Conservation (phyloP, 2,329 filamentous ascomycete genomes). For the Phyllosticta citribraziliensis region DNA sequence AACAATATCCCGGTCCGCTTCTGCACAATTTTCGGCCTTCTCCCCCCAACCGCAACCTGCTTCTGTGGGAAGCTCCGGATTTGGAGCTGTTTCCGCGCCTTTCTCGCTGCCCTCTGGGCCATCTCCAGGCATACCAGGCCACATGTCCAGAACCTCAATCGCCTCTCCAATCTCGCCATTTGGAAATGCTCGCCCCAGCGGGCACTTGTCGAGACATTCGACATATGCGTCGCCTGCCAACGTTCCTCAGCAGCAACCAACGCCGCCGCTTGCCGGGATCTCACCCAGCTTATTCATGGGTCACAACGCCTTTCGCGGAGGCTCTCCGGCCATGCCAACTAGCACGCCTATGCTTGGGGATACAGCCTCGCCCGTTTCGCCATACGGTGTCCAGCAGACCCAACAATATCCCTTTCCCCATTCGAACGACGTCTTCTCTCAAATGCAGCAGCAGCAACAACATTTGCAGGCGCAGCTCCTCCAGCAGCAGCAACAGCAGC, state of each 20-base stretch:
- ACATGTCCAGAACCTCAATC: conserved; percentile 52
- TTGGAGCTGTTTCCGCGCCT: conserved; percentile 20
- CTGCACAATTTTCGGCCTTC: conserved; percentile 66
- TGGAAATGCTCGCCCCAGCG: conserved; percentile 39
- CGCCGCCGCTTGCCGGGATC: conserved; percentile 40
- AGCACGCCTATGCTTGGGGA: conserved; percentile 29
- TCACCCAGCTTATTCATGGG: conserved; percentile 32
- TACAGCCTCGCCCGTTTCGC: conserved; percentile 46
- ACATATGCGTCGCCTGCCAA: conserved; percentile 60
- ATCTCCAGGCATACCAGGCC: conserved; percentile 37
- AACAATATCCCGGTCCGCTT: conserved; percentile 60
- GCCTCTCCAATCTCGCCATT: conserved; percentile 65
- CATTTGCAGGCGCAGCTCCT: conserved; percentile 45
- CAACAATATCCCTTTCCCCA: conserved; percentile 24
- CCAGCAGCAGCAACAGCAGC: conserved; percentile 45
- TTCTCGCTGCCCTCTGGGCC: conserved; percentile 47
- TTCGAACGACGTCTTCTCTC: conserved; percentile 30
- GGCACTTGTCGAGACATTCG: conserved; percentile 61
- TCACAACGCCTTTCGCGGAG: conserved; percentile 29
- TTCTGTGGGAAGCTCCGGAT: conserved; percentile 63
- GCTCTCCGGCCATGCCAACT: conserved; percentile 32
- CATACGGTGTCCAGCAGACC: conserved; percentile 40
- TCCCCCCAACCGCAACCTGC: conserved; percentile 75
- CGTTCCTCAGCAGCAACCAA: conserved; percentile 52
- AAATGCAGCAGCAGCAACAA: conserved; percentile 41